Evolutionary conservation across 2,329 filamentous ascomycete species (phyloP).

Genomic region (Hymenoscyphus repandus): DNA sequence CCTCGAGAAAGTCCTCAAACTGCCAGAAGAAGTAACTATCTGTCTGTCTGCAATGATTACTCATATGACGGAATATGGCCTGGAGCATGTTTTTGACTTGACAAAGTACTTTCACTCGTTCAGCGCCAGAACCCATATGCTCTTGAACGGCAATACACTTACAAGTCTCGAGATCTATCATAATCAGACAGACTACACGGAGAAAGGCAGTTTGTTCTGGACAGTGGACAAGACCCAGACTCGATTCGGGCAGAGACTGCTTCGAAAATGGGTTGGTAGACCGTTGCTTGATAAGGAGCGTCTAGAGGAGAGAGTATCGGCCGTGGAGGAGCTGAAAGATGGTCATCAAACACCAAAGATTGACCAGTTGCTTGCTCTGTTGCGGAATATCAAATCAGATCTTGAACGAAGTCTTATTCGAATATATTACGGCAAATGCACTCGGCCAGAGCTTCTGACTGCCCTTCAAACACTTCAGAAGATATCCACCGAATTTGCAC

Average conservation of each 20-base stretch:
- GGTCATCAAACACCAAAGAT: constrained; percentile 61
- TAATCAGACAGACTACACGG: constrained; percentile 81
- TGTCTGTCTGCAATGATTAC: constrained; percentile 96
- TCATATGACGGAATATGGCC: constrained; percentile 83
- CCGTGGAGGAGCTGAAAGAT: constrained; percentile 79
- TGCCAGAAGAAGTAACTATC: constrained; percentile 81
- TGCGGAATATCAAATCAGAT: constrained; percentile 70
- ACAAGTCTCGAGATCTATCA: constrained; percentile 94
- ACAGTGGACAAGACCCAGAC: constrained; percentile 89
- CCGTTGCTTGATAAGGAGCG: constrained; percentile 72
- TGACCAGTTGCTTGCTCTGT: constrained; percentile 67
- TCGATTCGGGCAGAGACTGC: constrained; percentile 77
- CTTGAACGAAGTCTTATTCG: constrained; percentile 89
- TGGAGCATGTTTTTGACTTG: constrained; percentile 92
- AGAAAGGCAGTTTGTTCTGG: constrained; percentile 92
- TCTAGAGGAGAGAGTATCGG: constrained; percentile 73
- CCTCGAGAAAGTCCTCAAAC: constrained; percentile 77
- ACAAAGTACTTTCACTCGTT: constrained; percentile 98
- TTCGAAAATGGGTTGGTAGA: constrained; percentile 92
- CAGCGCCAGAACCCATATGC: constrained; percentile 89
- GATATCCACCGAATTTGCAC: constrained; percentile 71
- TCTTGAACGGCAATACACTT: constrained; percentile 89
- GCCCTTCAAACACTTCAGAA: constrained; percentile 81
- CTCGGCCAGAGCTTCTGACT: constrained; percentile 77
- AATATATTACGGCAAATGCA: constrained; percentile 96